Percentiles rank a stretch among this genome's conserved stretches.
phyloP scores from a whole-genome alignment of 2,329 filamentous ascomycete species.

The Talaromyces pinophilus region DNA sequence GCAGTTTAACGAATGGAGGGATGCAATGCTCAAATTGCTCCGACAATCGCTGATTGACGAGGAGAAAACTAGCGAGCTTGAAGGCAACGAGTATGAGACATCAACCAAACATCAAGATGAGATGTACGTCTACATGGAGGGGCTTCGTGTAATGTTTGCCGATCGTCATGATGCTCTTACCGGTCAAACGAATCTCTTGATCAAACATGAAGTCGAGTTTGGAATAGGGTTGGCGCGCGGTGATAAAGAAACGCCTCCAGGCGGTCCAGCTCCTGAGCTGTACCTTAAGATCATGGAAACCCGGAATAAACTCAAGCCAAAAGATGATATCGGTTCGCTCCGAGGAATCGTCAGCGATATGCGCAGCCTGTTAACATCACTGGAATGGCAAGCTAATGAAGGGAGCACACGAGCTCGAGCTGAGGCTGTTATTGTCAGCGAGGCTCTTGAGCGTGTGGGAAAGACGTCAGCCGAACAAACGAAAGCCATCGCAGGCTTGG shows the following conservation, averaged over 20 bases:
- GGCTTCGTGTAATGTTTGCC: constrained; percentile 71
- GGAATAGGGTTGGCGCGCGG: constrained; percentile 63
- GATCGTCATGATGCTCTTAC: constrained; percentile 77
- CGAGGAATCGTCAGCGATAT: constrained; percentile 70
- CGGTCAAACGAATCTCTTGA: constrained; percentile 73
- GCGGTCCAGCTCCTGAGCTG: constrained; percentile 70
- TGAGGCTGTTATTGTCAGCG: constrained; percentile 66
- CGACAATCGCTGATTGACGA: constrained; percentile 78
- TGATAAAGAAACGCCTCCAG: constrained; percentile 43
- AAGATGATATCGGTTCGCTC: constrained; percentile 62
- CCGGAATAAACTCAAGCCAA: constrained; percentile 49
- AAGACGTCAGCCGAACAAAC: constrained; percentile 54
- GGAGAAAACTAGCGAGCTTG: constrained; percentile 71
- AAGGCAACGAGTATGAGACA: constrained; percentile 86
- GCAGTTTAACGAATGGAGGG: constrained; percentile 72
- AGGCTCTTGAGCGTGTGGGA: constrained; percentile 63
- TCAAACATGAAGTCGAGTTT: constrained; percentile 69
- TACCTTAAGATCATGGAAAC: constrained; percentile 52
- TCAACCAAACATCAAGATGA: constrained; percentile 87
- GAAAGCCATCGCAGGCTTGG: constrained; percentile 53
- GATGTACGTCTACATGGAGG: constrained; percentile 81
- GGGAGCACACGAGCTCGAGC: constrained; percentile 58
- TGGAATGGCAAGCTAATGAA: constrained; percentile 59
- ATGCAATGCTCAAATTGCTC: constrained; percentile 70
- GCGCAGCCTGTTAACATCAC: constrained; percentile 61